These are phyloP conservation scores for Phalaenopsis hybrid DNA, from an alignment of 116 monocot genomes.

Conservation along the genomic window DNA sequence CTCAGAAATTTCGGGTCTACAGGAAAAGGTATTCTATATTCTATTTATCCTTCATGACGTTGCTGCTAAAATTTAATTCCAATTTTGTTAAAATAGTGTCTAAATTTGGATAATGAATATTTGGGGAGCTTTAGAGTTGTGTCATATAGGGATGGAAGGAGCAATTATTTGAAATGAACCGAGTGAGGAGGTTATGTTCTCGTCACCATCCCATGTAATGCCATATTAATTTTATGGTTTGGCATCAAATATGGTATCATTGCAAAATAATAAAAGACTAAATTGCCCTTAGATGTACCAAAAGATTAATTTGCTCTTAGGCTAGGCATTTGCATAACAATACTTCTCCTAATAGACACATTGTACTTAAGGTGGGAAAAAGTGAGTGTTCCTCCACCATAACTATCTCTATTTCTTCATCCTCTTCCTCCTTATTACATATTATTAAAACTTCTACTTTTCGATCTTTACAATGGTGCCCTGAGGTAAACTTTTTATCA, in stretches of 20 bases:
- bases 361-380: too few species aligned
- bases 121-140: background rate
- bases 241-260: background rate
- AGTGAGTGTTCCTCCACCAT: too few species aligned
- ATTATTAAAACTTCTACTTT: too few species aligned
- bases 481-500: too few species aligned
- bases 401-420: too few species aligned
- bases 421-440: too few species aligned
- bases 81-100: background rate
- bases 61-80: background rate
- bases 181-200: background rate
- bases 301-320: too few species aligned
- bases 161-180: background rate
- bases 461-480: too few species aligned
- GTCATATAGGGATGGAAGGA: background rate
- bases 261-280: background rate
- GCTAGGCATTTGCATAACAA: too few species aligned
- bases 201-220: background rate
- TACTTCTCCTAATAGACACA: too few species aligned
- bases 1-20: slow-evolving; percentile 71
- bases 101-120: background rate
- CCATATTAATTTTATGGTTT: background rate
- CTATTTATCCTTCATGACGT: slow-evolving; percentile 8
- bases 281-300: too few species aligned
- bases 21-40: slow-evolving; percentile 53